A percentile compares a stretch with the other conserved stretches of the same genome.
These are phyloP conservation scores for Globisporangium perplexum DNA, from an alignment of 352 stramenopile species.

Conservation along the genomic window DNA sequence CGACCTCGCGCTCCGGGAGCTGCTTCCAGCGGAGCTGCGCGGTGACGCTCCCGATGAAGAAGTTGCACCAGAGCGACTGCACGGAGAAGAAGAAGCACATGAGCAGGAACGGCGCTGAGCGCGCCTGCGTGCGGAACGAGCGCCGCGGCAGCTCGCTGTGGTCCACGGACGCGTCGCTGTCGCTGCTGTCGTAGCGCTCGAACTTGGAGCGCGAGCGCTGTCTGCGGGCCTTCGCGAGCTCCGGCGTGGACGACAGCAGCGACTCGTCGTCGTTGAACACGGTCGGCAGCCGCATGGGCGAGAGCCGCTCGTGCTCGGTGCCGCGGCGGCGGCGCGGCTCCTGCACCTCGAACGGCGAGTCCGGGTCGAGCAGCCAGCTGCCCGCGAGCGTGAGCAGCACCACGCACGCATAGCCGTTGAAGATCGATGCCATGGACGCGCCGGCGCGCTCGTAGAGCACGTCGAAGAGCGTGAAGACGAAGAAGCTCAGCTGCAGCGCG, in stretches of 20 bases:
- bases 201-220: conserved; percentile 14
- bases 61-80: conserved; percentile 78
- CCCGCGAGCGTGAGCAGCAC: conserved; percentile 42
- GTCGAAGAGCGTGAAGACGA: conserved; percentile 67
- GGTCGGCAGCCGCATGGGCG: conserved; percentile 45
- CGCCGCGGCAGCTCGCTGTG: conserved; percentile 28
- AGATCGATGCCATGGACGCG: conserved; percentile 38
- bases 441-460: conserved; percentile 33
- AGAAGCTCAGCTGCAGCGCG: conserved; percentile 62
- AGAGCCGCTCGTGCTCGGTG: conserved; percentile 43
- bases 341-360: conserved; percentile 33
- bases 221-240: conserved; percentile 31
- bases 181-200: conserved; percentile 20
- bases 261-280: conserved; percentile 55
- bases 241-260: conserved; percentile 41
- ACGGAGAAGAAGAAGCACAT: conserved; percentile 72
- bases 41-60: conserved; percentile 72
- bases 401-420: conserved; percentile 41
- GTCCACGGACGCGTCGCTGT: background rate
- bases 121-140: conserved; percentile 60
- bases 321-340: background rate
- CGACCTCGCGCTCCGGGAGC: conserved; percentile 32
- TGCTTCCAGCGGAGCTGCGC: conserved; percentile 47
- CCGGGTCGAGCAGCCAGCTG: conserved; percentile 51
- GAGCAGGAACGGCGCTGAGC: conserved; percentile 60